These are phyloP conservation scores for Babesia bigemina DNA, from an alignment of 169 alveolate genomes.

Conservation along the genomic window DNA sequence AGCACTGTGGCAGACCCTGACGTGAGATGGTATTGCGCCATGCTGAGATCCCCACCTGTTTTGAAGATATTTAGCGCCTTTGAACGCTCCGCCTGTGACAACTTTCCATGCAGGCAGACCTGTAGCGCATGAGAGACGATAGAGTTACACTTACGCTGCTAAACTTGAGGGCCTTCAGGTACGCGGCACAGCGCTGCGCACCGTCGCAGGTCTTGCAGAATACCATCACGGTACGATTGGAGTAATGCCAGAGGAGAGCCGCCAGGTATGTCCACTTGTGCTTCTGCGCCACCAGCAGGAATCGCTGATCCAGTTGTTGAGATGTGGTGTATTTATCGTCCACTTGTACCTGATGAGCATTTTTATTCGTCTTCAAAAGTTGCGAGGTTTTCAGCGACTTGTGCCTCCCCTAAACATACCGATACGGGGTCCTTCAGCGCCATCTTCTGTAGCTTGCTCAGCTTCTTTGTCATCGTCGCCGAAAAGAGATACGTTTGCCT, in stretches of 20 bases:
- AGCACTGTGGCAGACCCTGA: constrained; percentile 79
- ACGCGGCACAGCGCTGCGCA: constrained; percentile 86
- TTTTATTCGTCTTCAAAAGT: background rate
- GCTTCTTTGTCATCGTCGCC: constrained; percentile 99
- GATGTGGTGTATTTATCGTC: constrained; percentile 92
- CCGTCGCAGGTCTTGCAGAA: constrained; percentile 92
- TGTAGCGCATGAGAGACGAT: background rate
- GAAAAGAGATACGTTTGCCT: constrained; percentile 96
- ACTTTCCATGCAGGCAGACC: constrained; percentile 93
- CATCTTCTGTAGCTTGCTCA: constrained; percentile 94
- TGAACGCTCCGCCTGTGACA: constrained; percentile 93
- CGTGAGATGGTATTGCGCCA: too few relatives aligned
- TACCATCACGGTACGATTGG: constrained; percentile 82
- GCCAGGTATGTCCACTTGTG: constrained; percentile 91
- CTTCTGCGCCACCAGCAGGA: constrained; percentile 92
- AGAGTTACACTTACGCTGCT: constrained; percentile 76
- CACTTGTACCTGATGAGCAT: constrained; percentile 49
- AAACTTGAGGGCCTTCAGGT: constrained; percentile 87
- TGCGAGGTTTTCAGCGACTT: background rate
- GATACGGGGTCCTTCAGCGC: constrained; percentile 93
- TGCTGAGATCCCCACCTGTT: constrained; percentile 69
- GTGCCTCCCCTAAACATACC: background rate
- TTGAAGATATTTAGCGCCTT: constrained; percentile 92
- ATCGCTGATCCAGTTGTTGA: constrained; percentile 87
- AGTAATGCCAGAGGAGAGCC: constrained; percentile 50